Evolutionary conservation across 306 rosid genomes (phyloP), one percentile per base, ranked within the genome.

Genomic region (Castanospermum australe): DNA sequence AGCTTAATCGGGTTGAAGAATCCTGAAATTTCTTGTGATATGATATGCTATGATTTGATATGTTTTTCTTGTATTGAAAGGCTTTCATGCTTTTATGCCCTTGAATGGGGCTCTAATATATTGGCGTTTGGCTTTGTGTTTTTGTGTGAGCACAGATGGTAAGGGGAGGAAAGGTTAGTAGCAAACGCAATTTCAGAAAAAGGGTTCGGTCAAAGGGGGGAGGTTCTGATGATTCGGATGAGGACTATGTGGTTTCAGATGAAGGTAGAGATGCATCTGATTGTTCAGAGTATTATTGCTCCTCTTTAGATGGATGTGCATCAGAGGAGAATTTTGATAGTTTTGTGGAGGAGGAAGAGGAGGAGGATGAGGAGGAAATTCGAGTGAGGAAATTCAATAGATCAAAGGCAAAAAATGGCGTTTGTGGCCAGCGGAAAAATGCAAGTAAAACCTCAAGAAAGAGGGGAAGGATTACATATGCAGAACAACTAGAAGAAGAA

Each of bases 191-290:
- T 76, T 76, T 74, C 20, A 86, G 84, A 39, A 86, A 70, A 41
- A 82, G 78, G 86, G 81, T 71, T 83, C 78, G 75, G 85, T 81
- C 88, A 1, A 86, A 90, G 73, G 91, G 73, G 38, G 76, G 84
- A 51, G 85, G 84, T 48, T 92, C 97, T 0, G 99, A 95, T 85
- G 97, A 87, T 79, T 95, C 97, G 0, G 99, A 95, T 79, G 99
- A 95, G 89, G 99, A 95, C 67, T 95, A 90, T 83, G 98, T 92
- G 42, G 74, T 90, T 80, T 89, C 98, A 1, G 91, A 86, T 79
- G 97, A 88, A 17, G 96, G 69, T 36, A 86, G 87, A 69, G 92
- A 74, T 45, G 89, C 59, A n/a, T 90, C 97, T 48, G 97, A 88
- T 64, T 81, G 79, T 51, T 84, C 87, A 18, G 94, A 85, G 78